Conservation (phyloP, 192 early-diverging fungal genomes). For the Funneliformis geosporum region DNA sequence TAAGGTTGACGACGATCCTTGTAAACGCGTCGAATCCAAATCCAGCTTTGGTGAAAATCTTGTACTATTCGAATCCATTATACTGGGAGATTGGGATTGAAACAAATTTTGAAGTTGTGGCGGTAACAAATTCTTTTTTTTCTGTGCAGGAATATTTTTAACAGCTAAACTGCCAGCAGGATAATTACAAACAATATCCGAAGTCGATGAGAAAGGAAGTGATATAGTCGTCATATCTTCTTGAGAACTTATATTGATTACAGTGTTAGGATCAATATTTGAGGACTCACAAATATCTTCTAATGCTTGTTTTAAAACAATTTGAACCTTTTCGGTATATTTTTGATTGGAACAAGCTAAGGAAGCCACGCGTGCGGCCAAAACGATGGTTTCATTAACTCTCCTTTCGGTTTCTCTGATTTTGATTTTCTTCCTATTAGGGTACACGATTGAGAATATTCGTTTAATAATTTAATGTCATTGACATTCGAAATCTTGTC, state of each 20-base stretch:
- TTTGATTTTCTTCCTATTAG: constrained; percentile 43
- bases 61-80: too few relatives aligned
- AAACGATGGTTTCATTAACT: constrained; percentile 43
- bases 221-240: constrained; percentile 13
- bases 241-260: background rate
- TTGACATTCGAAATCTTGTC: background rate
- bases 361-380: constrained; percentile 50
- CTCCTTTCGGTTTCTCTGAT: constrained; percentile 47
- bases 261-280: constrained; percentile 8
- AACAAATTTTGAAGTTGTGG: background rate
- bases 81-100: too few relatives aligned
- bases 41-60: too few relatives aligned
- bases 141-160: constrained; percentile 20
- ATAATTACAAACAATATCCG: constrained; percentile 14
- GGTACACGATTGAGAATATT: background rate
- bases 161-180: constrained; percentile 10
- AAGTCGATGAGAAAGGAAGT: background rate
- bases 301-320: background rate
- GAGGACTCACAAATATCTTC: constrained; percentile 6
- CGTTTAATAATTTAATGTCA: background rate
- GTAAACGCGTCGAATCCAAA: too few relatives aligned
- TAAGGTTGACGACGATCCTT: too few relatives aligned
- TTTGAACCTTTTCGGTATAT: constrained; percentile 31
- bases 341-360: constrained; percentile 42
- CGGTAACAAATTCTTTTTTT: constrained; percentile 1